A percentile compares a stretch with the other conserved stretches of the same genome.
These are phyloP conservation scores for Saccharomycopsis oosterbeekiorum DNA, from an alignment of 805 yeast genomes.

Conservation along the genomic window DNA sequence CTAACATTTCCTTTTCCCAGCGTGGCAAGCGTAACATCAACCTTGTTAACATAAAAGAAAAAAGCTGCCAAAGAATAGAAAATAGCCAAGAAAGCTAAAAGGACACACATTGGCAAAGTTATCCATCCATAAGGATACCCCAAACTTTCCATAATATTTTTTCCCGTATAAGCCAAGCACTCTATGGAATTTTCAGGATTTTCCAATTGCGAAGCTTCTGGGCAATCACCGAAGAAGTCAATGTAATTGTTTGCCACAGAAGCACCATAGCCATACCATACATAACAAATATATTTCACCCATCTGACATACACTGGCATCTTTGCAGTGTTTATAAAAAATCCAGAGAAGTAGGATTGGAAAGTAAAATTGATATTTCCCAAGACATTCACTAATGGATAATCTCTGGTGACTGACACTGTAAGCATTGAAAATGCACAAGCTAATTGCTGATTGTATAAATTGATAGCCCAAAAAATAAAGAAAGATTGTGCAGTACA, in stretches of 20 bases:
- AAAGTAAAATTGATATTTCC: constrained; percentile 57
- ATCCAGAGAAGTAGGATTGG: constrained; percentile 74
- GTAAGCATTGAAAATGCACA: constrained; percentile 43
- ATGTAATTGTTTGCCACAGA: constrained; percentile 56
- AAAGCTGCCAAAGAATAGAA: constrained; percentile 40
- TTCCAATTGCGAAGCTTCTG: constrained; percentile 23
- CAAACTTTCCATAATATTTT: constrained; percentile 39
- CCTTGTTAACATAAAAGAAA: constrained; percentile 38
- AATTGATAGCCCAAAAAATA: constrained; percentile 46
- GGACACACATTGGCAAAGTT: constrained; percentile 50
- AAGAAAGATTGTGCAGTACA: constrained; percentile 43
- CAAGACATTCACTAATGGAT: constrained; percentile 50
- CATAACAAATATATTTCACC: constrained; percentile 66
- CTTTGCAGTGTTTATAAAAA: constrained; percentile 58
- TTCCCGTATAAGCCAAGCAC: constrained; percentile 46
- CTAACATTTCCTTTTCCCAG: background rate
- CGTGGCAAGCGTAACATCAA: constrained; percentile 42
- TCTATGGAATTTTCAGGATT: constrained; percentile 18
- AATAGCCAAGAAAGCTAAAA: constrained; percentile 49
- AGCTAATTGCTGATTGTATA: constrained; percentile 48
- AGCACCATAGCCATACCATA: constrained; percentile 75
- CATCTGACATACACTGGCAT: constrained; percentile 84
- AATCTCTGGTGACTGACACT: constrained; percentile 51
- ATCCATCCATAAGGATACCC: constrained; percentile 63
- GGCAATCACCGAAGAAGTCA: constrained; percentile 51